Conservation (phyloP, 352 stramenopile species). For the Phytophthora constricta region DNA sequence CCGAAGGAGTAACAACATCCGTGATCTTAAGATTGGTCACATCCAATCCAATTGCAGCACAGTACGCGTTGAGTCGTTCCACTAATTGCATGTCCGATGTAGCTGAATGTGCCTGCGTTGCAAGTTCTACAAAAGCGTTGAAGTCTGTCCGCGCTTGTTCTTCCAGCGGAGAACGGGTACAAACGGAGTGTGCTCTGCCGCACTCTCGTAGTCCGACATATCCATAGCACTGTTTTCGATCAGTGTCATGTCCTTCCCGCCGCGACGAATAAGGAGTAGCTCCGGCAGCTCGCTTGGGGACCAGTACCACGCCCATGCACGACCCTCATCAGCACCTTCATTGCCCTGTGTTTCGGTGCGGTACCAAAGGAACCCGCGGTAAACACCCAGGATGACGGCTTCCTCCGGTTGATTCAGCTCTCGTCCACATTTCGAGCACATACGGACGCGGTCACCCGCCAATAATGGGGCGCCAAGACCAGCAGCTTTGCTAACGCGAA, state of each 20-base stretch:
- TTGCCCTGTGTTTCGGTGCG: conserved; percentile 96
- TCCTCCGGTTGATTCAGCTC: conserved; percentile 97
- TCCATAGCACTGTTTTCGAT: conserved; percentile 82
- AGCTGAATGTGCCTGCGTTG: conserved; percentile 64
- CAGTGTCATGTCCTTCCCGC: conserved; percentile 89
- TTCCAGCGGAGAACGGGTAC: conserved; percentile 53
- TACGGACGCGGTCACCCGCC: conserved; percentile 93
- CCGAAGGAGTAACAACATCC: conserved; percentile 59
- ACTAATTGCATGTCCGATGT: conserved; percentile 87
- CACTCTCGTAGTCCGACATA: conserved; percentile 50
- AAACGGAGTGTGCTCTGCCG: conserved; percentile 50
- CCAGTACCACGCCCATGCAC: conserved; percentile 96
- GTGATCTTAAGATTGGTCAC: conserved; percentile 78
- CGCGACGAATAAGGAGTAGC: conserved; percentile 77
- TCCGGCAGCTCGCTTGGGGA: conserved; percentile 92
- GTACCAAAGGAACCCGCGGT: conserved; percentile 95
- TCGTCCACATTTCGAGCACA: conserved; percentile 94
- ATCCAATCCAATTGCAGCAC: conserved; percentile 81
- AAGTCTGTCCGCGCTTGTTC: conserved; percentile 54
- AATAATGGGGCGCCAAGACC: conserved; percentile 92
- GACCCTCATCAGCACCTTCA: conserved; percentile 94
- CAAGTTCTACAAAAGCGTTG: conserved; percentile 66
- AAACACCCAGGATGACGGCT: conserved; percentile 94
- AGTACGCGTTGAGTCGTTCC: conserved; percentile 84
- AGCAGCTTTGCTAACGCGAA: conserved; percentile 87